Evolutionary conservation across 1,139 yeast species (phyloP).

Genomic region (Zygoascus hellenicus): DNA sequence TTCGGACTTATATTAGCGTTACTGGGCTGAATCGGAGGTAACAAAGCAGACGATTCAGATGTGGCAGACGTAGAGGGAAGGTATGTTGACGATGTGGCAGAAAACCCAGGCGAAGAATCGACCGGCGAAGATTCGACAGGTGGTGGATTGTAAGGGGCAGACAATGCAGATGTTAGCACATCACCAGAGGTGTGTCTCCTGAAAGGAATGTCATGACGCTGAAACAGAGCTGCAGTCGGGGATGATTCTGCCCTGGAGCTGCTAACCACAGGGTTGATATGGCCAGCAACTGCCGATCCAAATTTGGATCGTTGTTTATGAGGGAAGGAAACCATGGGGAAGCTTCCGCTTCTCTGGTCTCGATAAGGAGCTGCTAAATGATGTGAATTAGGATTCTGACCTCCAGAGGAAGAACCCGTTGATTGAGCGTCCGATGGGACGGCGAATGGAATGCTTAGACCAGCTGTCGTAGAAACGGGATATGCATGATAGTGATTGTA

Average conservation of each 20-base stretch:
- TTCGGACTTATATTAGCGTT: constrained; percentile 10
- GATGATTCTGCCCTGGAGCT: not conserved
- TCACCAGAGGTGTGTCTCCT: constrained; percentile 28
- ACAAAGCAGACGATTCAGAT: constrained; percentile 4
- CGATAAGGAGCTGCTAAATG: constrained; percentile 20
- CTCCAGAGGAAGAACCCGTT: not conserved
- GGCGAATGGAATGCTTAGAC: constrained; percentile 6
- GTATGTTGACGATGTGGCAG: constrained; percentile 3
- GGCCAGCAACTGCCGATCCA: constrained; percentile 11
- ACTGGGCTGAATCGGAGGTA: constrained; percentile 9
- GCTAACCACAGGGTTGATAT: constrained; percentile 2
- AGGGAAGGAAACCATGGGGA: constrained; percentile 20
- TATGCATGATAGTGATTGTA: constrained; percentile 3
- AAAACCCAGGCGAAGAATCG: constrained; percentile 2
- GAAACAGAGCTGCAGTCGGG: constrained; percentile 2
- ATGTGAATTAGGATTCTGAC: not conserved
- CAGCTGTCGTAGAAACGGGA: constrained; percentile 3
- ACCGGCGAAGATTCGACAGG: constrained; percentile 1
- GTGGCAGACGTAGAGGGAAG: constrained; percentile 10
- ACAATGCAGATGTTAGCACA: constrained; percentile 9
- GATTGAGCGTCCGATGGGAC: constrained; percentile 7
- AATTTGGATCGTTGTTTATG: constrained; percentile 1
- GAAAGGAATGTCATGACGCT: constrained; percentile 13
- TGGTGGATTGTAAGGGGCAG: not conserved
- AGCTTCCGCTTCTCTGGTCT: constrained; percentile 30